Conservation (phyloP, 2,329 filamentous ascomycete genomes). For the Keithomyces neogunnii region DNA sequence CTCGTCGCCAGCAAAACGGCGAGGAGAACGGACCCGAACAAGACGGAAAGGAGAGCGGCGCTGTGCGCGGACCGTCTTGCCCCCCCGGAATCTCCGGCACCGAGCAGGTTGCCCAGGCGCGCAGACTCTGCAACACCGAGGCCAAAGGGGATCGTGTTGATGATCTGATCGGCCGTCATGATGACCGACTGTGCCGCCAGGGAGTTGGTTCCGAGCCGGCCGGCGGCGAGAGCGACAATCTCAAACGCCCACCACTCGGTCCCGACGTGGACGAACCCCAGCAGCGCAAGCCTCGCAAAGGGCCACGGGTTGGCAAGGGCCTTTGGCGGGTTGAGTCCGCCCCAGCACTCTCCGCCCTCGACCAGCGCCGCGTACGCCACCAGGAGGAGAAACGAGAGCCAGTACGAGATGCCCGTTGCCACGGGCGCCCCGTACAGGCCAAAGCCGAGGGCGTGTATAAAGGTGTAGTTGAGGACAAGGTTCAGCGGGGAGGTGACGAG, state of each 20-base stretch:
- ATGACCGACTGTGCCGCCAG: constrained; percentile 80
- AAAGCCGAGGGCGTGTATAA: constrained; percentile 62
- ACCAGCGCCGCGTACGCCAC: constrained; percentile 66
- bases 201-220: constrained; percentile 68
- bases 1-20: constrained; percentile 61
- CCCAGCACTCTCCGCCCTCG: constrained; percentile 69
- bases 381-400: constrained; percentile 71
- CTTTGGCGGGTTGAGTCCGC: constrained; percentile 56
- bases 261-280: constrained; percentile 76
- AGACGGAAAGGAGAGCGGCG: constrained; percentile 63
- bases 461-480: constrained; percentile 69
- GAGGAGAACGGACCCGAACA: constrained; percentile 61
- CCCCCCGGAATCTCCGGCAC: constrained; percentile 54
- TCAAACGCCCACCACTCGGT: constrained; percentile 96
- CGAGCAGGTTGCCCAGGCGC: constrained; percentile 72
- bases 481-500: constrained; percentile 77
- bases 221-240: constrained; percentile 77
- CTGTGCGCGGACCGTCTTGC: constrained; percentile 67
- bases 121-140: constrained; percentile 74
- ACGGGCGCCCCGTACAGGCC: constrained; percentile 73
- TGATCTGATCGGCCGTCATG: constrained; percentile 80
- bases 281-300: constrained; percentile 64
- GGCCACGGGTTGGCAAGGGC: constrained; percentile 54
- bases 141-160: constrained; percentile 81
- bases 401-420: constrained; percentile 79